Percentiles rank a stretch among this genome's conserved stretches.
Conservation (phyloP, 345 rosid species). For the Physaria fendleri region DNA sequence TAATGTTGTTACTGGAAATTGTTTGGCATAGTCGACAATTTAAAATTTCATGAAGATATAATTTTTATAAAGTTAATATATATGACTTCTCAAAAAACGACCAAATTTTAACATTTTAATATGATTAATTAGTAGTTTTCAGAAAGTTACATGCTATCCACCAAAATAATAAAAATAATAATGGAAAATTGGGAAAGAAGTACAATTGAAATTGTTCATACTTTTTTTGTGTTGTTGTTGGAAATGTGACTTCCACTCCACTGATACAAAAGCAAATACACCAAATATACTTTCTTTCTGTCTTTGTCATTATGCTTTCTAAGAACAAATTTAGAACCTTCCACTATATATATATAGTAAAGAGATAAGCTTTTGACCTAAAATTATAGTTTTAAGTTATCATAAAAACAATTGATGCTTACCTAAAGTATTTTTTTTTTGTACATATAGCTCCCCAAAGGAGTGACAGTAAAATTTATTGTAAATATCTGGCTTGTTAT, state of each 20-base stretch:
- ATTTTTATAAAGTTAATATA: too few relatives aligned
- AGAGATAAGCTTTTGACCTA: slow-evolving; percentile 18
- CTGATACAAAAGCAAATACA: slow-evolving; percentile 23
- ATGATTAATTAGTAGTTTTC: too few relatives aligned
- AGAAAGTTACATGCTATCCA: too few relatives aligned
- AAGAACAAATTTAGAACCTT: slow-evolving; percentile 2
- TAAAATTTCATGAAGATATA: too few relatives aligned
- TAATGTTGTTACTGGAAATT: too few relatives aligned
- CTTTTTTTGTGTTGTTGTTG: slow-evolving; percentile 19
- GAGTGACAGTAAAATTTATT: neutral
- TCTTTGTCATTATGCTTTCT: slow-evolving; percentile 19
- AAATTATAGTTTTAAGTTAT: neutral
- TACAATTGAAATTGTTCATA: neutral
- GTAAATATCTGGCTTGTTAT: too few relatives aligned
- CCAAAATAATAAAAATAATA: too few relatives aligned
- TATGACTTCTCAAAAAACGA: too few relatives aligned
- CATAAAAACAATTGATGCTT: neutral
- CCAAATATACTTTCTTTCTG: slow-evolving; percentile 13
- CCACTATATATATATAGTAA: slow-evolving; percentile 1
- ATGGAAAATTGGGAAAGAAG: neutral
- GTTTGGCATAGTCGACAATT: too few relatives aligned
- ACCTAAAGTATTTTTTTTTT: neutral
- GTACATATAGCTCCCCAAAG: neutral
- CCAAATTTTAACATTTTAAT: too few relatives aligned
- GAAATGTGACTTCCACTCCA: slow-evolving; percentile 35